phyloP scores from a whole-genome alignment of 805 yeast genomes.

The Suhomyces faveliae region DNA sequence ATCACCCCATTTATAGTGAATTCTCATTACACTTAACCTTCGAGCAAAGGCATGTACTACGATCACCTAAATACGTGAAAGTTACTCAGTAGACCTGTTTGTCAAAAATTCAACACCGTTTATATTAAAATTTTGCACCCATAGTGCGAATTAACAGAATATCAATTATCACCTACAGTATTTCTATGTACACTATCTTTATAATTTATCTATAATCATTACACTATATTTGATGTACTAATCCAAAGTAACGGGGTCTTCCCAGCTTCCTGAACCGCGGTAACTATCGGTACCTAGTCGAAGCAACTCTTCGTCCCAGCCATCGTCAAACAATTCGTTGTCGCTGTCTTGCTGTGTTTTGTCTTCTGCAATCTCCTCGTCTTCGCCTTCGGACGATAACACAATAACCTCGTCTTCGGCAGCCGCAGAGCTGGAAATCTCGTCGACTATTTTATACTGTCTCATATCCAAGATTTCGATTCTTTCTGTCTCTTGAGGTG shows the following conservation, averaged over 20 bases:
- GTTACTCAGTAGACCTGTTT: no score
- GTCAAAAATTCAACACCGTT: no score
- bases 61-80: no score
- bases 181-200: no score
- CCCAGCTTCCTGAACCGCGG: slow-evolving; percentile 37
- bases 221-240: slow-evolving; percentile 9
- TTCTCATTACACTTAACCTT: no score
- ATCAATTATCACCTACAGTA: no score
- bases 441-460: slow-evolving; percentile 34
- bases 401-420: slow-evolving; percentile 25
- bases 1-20: no score
- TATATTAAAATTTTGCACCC: no score
- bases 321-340: slow-evolving; percentile 27
- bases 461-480: slow-evolving; percentile 36
- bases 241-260: slow-evolving; percentile 39
- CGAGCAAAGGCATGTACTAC: no score
- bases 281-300: slow-evolving; percentile 10
- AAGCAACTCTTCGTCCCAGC: slow-evolving; percentile 29
- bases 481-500: slow-evolving; percentile 32
- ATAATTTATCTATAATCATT: neutral
- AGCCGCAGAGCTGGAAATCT: slow-evolving; percentile 12
- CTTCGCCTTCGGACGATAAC: slow-evolving; percentile 32
- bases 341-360: slow-evolving; percentile 4
- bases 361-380: slow-evolving; percentile 3
- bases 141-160: no score